Evolutionary conservation across 2,329 filamentous ascomycete species (phyloP).

Genomic region (Xylaria sp.): DNA sequence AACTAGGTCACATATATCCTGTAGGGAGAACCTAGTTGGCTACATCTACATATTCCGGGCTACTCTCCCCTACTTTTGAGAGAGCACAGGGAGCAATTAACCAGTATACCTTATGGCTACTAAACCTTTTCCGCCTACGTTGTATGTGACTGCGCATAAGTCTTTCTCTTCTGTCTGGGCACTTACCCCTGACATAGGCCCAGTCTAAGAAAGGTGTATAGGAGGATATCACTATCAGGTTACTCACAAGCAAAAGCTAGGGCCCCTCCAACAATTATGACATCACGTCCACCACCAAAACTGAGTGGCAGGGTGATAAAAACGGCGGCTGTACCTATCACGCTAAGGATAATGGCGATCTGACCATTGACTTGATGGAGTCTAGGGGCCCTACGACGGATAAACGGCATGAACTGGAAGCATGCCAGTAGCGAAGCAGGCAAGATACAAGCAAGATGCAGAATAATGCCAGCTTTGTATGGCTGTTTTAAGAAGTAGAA

Average conservation of each 20-base stretch:
- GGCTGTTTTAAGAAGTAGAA: conserved; percentile 51
- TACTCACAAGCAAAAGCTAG: conserved; percentile 49
- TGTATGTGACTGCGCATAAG: too few species aligned
- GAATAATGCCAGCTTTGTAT: conserved; percentile 55
- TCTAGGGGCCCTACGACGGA: conserved; percentile 60
- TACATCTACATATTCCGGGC: too few species aligned
- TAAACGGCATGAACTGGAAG: conserved; percentile 61
- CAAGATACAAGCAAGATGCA: conserved; percentile 60
- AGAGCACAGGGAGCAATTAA: too few species aligned
- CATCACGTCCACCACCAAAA: conserved; percentile 65
- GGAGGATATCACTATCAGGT: too few species aligned
- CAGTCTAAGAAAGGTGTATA: background rate
- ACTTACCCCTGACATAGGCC: too few species aligned
- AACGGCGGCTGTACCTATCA: conserved; percentile 59
- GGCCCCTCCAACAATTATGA: conserved; percentile 58
- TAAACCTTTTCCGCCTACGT: too few species aligned
- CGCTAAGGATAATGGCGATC: conserved; percentile 60
- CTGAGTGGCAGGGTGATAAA: conserved; percentile 63
- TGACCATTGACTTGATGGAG: conserved; percentile 72
- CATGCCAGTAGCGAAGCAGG: conserved; percentile 54
- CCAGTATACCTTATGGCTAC: too few species aligned
- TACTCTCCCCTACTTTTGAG: too few species aligned
- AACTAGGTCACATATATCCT: background rate
- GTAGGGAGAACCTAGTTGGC: too few species aligned
- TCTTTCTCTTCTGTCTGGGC: too few species aligned